A percentile compares a stretch with the other conserved stretches of the same genome.
phyloP scores from a whole-genome alignment of 2,329 filamentous ascomycete species.

The Thermothelomyces thermophilus region DNA sequence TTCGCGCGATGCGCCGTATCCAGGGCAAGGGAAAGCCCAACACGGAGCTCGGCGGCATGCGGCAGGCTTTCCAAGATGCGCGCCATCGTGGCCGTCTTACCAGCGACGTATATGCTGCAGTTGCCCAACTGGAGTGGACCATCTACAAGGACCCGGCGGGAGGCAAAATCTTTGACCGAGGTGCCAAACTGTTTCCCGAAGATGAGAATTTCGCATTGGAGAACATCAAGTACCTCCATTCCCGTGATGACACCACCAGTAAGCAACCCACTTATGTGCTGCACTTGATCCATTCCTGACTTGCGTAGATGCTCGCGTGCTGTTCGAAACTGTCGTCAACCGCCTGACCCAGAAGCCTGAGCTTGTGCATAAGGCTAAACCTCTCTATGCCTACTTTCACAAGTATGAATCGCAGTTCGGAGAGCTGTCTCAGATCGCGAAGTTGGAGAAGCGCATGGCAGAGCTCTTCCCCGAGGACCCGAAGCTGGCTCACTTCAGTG shows the following conservation, averaged over 20 bases:
- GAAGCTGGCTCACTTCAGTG: constrained; percentile 64
- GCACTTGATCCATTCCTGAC: constrained; percentile 18
- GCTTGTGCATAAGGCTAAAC: constrained; percentile 66
- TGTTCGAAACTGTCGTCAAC: constrained; percentile 91
- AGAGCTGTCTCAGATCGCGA: constrained; percentile 82
- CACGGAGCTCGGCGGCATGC: constrained; percentile 58
- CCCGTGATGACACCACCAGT: constrained; percentile 90
- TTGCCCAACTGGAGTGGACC: constrained; percentile 87
- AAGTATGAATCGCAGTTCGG: constrained; percentile 93
- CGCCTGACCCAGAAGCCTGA: constrained; percentile 73
- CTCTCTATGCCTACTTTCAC: constrained; percentile 86
- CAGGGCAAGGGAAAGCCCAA: constrained; percentile 72
- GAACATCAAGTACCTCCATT: constrained; percentile 90
- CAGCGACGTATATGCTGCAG: constrained; percentile 90
- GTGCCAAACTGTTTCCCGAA: constrained; percentile 85
- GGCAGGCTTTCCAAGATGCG: constrained; percentile 84
- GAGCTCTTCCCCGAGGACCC: constrained; percentile 90
- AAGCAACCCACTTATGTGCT: constrained; percentile 36
- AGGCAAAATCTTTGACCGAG: constrained; percentile 92
- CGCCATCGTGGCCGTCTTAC: constrained; percentile 80
- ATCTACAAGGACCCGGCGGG: constrained; percentile 93
- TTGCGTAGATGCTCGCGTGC: constrained; percentile 73
- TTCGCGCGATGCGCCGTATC: constrained; percentile 87
- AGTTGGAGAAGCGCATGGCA: constrained; percentile 85
- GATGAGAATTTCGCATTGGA: constrained; percentile 91